These are phyloP conservation scores for Rubia yunnanensis DNA, from an alignment of 257 asterid genomes.

Conservation along the genomic window DNA sequence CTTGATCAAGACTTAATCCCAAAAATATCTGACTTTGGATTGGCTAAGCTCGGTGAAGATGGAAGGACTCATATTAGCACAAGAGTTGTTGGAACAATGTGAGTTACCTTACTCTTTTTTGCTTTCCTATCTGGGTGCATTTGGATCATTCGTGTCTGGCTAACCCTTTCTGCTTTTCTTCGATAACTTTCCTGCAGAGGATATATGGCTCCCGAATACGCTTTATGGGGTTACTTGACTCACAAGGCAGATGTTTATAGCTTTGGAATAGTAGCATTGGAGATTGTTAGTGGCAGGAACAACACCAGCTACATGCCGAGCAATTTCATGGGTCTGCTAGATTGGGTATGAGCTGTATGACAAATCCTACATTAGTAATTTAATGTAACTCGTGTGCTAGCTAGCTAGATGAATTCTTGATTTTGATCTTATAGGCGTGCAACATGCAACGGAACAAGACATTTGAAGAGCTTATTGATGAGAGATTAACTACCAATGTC, in stretches of 20 bases:
- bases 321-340: conserved; percentile 67
- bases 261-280: conserved; percentile 72
- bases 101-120: conserved; percentile 16
- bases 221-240: conserved; percentile 79
- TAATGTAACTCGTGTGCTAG: neutral
- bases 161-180: neutral
- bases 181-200: conserved; percentile 43
- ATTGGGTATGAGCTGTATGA: conserved; percentile 78
- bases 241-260: conserved; percentile 88
- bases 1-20: conserved; percentile 65
- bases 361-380: neutral
- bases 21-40: conserved; percentile 85
- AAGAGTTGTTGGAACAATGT: conserved; percentile 88
- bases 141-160: neutral
- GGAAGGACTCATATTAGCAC: conserved; percentile 84
- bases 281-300: conserved; percentile 76
- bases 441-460: conserved; percentile 49
- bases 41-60: conserved; percentile 82
- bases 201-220: conserved; percentile 94
- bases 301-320: conserved; percentile 64
- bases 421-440: conserved; percentile 40
- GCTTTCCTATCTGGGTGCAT: neutral
- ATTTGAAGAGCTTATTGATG: conserved; percentile 47
- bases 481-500: conserved; percentile 27
- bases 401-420: neutral